A percentile compares a stretch with the other conserved stretches of the same genome.
These are phyloP conservation scores for Pycnococcus provasolii DNA, from an alignment of 139 green algal species.

Conservation along the genomic window DNA sequence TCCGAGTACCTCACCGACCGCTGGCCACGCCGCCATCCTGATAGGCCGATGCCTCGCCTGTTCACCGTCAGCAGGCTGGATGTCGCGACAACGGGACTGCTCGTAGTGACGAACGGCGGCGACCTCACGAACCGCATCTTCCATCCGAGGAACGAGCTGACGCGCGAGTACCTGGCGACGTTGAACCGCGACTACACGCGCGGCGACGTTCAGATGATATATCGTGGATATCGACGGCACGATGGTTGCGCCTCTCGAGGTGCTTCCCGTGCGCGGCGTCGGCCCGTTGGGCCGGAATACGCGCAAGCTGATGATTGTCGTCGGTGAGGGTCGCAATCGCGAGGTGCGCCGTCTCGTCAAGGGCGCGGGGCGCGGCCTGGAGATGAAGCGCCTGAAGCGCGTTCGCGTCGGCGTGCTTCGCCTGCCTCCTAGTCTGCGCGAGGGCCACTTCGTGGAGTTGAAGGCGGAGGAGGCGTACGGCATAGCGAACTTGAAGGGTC, in stretches of 20 bases:
- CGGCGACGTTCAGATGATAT: too few species aligned
- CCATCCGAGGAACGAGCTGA: constrained; percentile 46
- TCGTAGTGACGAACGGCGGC: constrained; percentile 95
- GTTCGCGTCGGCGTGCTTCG: constrained; percentile 65
- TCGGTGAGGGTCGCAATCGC: constrained; percentile 69
- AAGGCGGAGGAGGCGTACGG: too few species aligned
- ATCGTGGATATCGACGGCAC: constrained; percentile 38
- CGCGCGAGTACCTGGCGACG: too few species aligned
- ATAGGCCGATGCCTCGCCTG: constrained; percentile 57
- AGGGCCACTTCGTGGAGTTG: too few species aligned
- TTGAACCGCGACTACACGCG: too few species aligned
- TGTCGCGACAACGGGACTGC: constrained; percentile 67
- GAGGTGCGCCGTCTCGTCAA: constrained; percentile 68
- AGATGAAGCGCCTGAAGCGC: constrained; percentile 61
- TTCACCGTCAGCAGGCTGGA: constrained; percentile 92
- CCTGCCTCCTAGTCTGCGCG: too few species aligned
- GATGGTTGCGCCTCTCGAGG: constrained; percentile 27
- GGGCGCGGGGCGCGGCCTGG: constrained; percentile 51
- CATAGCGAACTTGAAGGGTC: too few species aligned
- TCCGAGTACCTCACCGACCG: too few species aligned
- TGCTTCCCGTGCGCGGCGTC: constrained; percentile 25
- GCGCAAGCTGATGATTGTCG: constrained; percentile 53
- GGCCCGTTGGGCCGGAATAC: constrained; percentile 32
- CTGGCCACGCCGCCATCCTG: too few species aligned
- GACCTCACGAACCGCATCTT: constrained; percentile 31